Percentiles rank a stretch among this genome's conserved stretches.
Evolutionary conservation across 345 rosid genomes (phyloP).

Genomic region (Dimocarpus longan): DNA sequence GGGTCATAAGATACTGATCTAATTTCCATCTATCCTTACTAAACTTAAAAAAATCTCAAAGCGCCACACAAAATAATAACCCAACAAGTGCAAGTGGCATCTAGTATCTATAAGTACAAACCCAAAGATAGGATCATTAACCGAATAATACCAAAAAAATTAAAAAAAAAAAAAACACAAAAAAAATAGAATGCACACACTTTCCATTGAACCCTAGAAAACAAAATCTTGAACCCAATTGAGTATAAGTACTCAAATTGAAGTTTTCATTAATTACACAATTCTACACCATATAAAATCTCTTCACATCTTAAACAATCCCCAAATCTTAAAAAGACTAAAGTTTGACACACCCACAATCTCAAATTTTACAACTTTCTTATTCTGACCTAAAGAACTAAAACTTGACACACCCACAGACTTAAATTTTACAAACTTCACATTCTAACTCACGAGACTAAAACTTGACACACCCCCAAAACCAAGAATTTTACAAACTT

Average conservation of each 20-base stretch:
- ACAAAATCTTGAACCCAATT: too few species aligned
- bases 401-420: neutral
- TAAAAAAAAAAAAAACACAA: too few species aligned
- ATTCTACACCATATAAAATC: neutral
- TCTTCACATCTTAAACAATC: neutral
- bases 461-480: neutral
- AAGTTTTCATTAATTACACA: neutral
- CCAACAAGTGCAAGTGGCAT: too few species aligned
- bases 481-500: neutral
- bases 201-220: too few species aligned
- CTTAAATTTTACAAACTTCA: neutral
- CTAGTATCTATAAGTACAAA: too few species aligned
- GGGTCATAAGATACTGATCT: conserved; percentile 54
- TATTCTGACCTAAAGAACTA: too few species aligned
- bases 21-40: conserved; percentile 70
- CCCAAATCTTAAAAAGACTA: neutral
- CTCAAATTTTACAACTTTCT: too few species aligned
- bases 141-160: too few species aligned
- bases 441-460: neutral
- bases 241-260: too few species aligned
- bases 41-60: conserved; percentile 86
- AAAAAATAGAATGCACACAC: too few species aligned
- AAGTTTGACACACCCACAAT: too few species aligned
- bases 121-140: too few species aligned
- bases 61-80: conserved; percentile 77